Evolutionary conservation across 306 rosid genomes (phyloP).

Genomic region (Vigna hirtella): DNA sequence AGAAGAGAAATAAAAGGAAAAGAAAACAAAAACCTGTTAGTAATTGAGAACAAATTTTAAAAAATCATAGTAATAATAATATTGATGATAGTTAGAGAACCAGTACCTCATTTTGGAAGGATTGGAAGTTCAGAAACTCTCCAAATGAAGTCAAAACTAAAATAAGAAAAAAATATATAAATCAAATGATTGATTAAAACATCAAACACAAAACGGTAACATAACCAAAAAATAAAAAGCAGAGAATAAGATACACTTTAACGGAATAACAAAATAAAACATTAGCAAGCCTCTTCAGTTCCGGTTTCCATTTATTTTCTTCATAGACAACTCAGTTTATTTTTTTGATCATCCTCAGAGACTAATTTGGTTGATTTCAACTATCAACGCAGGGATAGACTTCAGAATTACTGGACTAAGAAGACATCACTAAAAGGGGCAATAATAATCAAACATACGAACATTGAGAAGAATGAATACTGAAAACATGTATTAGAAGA

Average conservation of each 20-base stretch:
- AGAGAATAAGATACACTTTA: neutral
- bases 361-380: neutral
- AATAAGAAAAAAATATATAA: neutral
- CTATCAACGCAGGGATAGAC: neutral
- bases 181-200: neutral
- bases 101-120: slow-evolving; percentile 49
- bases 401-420: neutral
- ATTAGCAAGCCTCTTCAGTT: slow-evolving; percentile 56
- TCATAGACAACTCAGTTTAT: slow-evolving; percentile 49
- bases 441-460: neutral
- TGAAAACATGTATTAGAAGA: too few species aligned
- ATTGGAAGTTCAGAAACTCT: neutral
- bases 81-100: neutral
- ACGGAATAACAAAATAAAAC: neutral
- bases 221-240: neutral
- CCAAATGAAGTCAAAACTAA: slow-evolving; percentile 7
- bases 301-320: slow-evolving; percentile 63
- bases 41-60: neutral
- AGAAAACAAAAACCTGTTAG: slow-evolving; percentile 19
- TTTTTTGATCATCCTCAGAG: slow-evolving; percentile 52
- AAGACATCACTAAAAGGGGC: neutral
- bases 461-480: too few species aligned
- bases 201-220: neutral
- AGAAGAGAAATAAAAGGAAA: neutral
- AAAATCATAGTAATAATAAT: neutral